A percentile compares a stretch with the other conserved stretches of the same genome.
These are phyloP conservation scores for Sphagnum contortum DNA, from an alignment of 225 moss, liverwort and hornwort species.

Conservation along the genomic window DNA sequence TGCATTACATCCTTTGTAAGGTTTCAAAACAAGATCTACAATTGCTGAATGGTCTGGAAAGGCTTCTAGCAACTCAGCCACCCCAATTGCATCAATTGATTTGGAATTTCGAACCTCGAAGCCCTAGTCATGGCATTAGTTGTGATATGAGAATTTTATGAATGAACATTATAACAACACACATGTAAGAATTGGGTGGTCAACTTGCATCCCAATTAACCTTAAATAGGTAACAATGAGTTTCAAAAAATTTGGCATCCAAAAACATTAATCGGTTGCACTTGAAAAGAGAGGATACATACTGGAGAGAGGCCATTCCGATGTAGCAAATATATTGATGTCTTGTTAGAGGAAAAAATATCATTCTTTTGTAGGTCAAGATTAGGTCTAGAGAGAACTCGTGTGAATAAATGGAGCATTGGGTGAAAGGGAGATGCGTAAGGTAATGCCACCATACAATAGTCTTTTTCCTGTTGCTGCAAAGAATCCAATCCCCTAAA, in stretches of 20 bases:
- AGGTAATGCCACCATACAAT: conserved; percentile 39
- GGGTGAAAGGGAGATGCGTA: conserved; percentile 32
- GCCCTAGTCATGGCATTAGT: conserved; percentile 17
- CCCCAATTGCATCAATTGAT: conserved; percentile 14
- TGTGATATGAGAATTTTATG: neutral
- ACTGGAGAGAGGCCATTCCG: conserved; percentile 32
- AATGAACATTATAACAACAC: neutral
- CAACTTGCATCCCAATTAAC: neutral
- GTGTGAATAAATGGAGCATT: conserved; percentile 35
- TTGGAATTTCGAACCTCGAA: conserved; percentile 26
- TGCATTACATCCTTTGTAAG: no score
- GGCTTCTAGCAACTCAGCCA: conserved; percentile 35
- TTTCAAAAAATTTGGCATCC: neutral
- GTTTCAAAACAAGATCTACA: conserved; percentile 4
- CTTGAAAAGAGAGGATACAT: conserved; percentile 4
- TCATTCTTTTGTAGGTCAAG: conserved; percentile 11
- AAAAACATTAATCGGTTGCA: neutral
- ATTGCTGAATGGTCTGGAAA: conserved; percentile 25
- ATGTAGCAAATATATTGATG: conserved; percentile 35
- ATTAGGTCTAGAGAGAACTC: conserved; percentile 17
- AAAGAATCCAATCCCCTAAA: no score
- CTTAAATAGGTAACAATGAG: neutral
- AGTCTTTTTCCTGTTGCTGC: conserved; percentile 20
- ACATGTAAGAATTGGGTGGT: neutral
- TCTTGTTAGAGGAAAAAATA: conserved; percentile 29